These are phyloP conservation scores for Cutaneotrichosporon dermatis DNA, from an alignment of 1,284 basidiomycete species.

Conservation along the genomic window DNA sequence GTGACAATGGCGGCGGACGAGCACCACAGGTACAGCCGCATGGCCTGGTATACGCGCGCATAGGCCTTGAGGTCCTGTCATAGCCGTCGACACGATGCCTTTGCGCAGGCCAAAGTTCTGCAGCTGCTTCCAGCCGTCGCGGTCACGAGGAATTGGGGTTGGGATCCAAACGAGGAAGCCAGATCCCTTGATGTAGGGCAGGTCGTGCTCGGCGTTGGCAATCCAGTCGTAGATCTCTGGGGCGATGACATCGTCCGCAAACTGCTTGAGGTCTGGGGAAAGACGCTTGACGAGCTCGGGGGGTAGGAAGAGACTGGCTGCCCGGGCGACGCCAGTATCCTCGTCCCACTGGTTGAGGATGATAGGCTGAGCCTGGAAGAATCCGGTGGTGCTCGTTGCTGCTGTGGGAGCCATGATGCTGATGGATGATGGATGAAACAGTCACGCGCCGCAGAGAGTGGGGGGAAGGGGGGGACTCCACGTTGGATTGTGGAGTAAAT, in stretches of 20 bases:
- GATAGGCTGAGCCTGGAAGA: slow-evolving; percentile 10
- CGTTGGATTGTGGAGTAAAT: too few species aligned
- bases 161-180: slow-evolving; percentile 13
- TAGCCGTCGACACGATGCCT: slow-evolving; percentile 18
- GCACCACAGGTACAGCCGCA: slow-evolving; percentile 12
- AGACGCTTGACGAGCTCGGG: neutral
- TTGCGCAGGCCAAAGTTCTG: slow-evolving; percentile 12
- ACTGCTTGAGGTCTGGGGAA: neutral
- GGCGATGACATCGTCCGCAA: slow-evolving; percentile 2
- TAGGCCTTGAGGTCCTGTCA: slow-evolving; percentile 4
- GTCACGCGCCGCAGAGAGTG: too few species aligned
- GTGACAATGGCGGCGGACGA: slow-evolving; percentile 2
- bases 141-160: slow-evolving; percentile 11
- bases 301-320: slow-evolving; percentile 8
- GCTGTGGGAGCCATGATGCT: neutral
- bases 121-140: slow-evolving; percentile 16
- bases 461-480: too few species aligned
- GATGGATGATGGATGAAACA: too few species aligned
- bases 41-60: slow-evolving; percentile 11
- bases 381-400: slow-evolving; percentile 14
- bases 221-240: neutral
- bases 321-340: slow-evolving; percentile 7
- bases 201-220: slow-evolving; percentile 14
- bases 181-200: slow-evolving; percentile 7
- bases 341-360: slow-evolving; percentile 12